These are phyloP conservation scores for Curvularia lunata DNA, from an alignment of 2,329 filamentous ascomycete genomes.

Conservation along the genomic window DNA sequence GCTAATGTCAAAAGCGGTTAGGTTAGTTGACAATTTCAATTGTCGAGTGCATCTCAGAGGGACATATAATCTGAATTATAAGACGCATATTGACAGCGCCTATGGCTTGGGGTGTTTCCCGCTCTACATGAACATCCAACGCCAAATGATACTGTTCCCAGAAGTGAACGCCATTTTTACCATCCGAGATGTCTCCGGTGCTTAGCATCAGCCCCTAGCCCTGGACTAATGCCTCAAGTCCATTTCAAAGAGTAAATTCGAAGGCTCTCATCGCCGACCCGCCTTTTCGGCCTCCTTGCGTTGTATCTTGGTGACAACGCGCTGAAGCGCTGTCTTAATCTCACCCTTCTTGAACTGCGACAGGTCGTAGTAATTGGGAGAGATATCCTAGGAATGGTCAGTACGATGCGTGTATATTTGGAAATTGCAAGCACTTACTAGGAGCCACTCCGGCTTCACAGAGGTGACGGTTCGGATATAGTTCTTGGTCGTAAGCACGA, in stretches of 20 bases:
- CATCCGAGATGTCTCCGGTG: background rate
- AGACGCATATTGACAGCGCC: background rate
- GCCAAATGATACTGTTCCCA: background rate
- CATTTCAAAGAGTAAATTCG: background rate
- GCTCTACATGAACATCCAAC: constrained; percentile 1
- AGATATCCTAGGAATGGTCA: constrained; percentile 73
- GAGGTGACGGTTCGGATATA: constrained; percentile 94
- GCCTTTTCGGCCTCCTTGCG: constrained; percentile 55
- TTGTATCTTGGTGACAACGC: constrained; percentile 61
- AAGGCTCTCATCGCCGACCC: constrained; percentile 3
- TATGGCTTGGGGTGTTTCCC: background rate
- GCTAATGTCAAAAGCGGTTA: constrained; percentile 15
- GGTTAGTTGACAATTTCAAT: constrained; percentile 7
- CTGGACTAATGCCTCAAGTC: background rate
- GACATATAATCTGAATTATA: background rate
- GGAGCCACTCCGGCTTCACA: constrained; percentile 90
- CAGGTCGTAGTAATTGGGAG: constrained; percentile 90
- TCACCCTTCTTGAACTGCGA: constrained; percentile 83
- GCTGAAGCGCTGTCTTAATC: constrained; percentile 70
- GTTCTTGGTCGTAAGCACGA: constrained; percentile 96
- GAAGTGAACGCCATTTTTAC: background rate
- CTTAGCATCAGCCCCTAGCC: background rate
- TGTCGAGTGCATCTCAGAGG: background rate
- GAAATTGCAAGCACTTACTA: constrained; percentile 63
- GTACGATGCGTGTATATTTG: constrained; percentile 1